Evolutionary conservation across 2,329 filamentous ascomycete genomes (phyloP).

Genomic region (Alternaria brassicae): DNA sequence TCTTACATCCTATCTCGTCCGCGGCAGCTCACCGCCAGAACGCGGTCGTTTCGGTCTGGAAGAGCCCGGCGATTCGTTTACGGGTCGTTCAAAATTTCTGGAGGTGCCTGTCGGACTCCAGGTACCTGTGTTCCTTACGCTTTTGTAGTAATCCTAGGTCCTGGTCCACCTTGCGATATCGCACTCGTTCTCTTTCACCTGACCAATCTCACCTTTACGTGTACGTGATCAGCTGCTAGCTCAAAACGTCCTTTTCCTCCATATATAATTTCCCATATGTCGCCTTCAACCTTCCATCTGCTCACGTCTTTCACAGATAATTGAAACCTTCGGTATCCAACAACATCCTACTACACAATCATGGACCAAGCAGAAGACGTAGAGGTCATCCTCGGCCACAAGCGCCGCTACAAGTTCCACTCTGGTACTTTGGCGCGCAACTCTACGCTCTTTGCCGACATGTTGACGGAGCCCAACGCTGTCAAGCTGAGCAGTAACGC

Average conservation of each 20-base stretch:
- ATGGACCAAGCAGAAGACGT: constrained; percentile 49
- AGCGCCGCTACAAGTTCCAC: constrained; percentile 44
- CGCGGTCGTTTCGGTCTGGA: background rate
- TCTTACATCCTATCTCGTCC: background rate
- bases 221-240: background rate
- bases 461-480: constrained; percentile 42
- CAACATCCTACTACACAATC: constrained; percentile 2
- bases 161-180: background rate
- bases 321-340: background rate
- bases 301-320: background rate
- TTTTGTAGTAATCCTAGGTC: background rate
- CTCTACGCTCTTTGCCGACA: constrained; percentile 38
- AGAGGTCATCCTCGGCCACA: constrained; percentile 40
- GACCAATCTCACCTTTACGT: background rate
- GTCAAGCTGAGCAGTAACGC: constrained; percentile 36
- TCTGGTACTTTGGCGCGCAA: constrained; percentile 44
- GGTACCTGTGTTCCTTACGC: background rate
- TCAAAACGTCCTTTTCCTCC: background rate
- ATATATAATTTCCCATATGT: background rate
- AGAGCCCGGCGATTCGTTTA: background rate
- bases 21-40: background rate
- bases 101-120: background rate
- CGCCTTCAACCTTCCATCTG: background rate
- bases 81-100: background rate
- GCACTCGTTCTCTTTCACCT: background rate